Base-by-base conservation (phyloP, 331 rosid genomes). In the Quercus tomentella region DNA sequence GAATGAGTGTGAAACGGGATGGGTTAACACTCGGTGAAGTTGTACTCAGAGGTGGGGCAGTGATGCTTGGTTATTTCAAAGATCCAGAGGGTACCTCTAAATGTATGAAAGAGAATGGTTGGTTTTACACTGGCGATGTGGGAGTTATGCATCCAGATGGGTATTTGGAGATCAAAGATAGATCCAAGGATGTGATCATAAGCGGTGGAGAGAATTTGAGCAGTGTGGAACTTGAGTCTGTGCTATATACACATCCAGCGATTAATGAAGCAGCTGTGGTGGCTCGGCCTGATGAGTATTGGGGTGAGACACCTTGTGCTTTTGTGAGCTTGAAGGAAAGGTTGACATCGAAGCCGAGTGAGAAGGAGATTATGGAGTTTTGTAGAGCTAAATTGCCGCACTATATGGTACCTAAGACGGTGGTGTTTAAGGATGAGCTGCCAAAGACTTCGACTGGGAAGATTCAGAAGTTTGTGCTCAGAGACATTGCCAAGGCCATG, bases 41-140 rank as follows among this genome's bases (percentile, higher is more conserved):
- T 18, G 92, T 85, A 3, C 9, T 89, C 3, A 56, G 85, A 51
- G 94, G 97, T 0, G 81, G 78, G 7, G 76, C 81, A 14, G 80
- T 91, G 12, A 89, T 89, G 94, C 56, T 91, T n/a, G 97, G 93
- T 1, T 91, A 91, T 22, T 54, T 91, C 2, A 91, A 88, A 20
- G 93, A 91, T 3, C 56, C 56, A 0, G 31, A 30, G 1, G 88
- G 61, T 0, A 89, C 93, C 4, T 67, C 33, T 11, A 76, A 70
- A 16, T 78, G 86, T 16, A 16, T 91, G 56, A 81, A 26, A 28
- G 15, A 69, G 1, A 69, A 74, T 1, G 93, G 91, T 0, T 91
- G 91, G 93, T 76, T 89, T 3, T 84, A 84, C 76, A 91, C 93
- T 0, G 96, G 93, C 0, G 93, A 91, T 2, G 57, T 89, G 4